Percentiles rank a stretch among this genome's conserved stretches.
These are phyloP conservation scores for Solanum sitiens DNA, from an alignment of 257 asterid species.

Conservation along the genomic window DNA sequence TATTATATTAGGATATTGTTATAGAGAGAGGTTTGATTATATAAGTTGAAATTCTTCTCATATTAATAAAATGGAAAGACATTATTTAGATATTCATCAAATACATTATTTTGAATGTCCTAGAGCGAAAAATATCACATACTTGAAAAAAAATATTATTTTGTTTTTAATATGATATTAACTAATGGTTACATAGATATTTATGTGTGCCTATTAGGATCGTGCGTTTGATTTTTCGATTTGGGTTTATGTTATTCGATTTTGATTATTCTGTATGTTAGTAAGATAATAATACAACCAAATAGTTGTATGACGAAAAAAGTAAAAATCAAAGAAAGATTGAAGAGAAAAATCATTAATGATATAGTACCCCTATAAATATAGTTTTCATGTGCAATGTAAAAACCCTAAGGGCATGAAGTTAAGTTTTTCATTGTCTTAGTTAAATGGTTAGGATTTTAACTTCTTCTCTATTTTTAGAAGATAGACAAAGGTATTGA, in stretches of 20 bases:
- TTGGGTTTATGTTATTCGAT: no score
- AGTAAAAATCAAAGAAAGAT: background rate
- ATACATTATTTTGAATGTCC: background rate
- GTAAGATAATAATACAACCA: background rate
- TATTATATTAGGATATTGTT: background rate
- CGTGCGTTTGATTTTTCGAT: background rate
- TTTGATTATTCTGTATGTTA: background rate
- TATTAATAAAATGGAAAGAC: background rate
- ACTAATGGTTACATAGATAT: background rate
- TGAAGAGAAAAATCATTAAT: background rate
- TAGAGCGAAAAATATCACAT: background rate
- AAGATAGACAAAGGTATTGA: background rate
- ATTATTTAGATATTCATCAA: background rate
- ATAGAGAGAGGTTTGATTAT: background rate
- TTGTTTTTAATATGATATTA: background rate
- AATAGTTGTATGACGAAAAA: background rate
- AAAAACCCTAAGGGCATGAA: background rate
- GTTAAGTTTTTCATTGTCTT: background rate
- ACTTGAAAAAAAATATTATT: background rate
- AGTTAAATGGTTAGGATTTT: background rate
- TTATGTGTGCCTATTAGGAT: no score
- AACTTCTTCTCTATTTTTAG: background rate
- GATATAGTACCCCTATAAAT: background rate
- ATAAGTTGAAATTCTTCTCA: background rate
- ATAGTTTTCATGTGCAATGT: background rate